These are phyloP conservation scores for Apodospora peruviana DNA, from an alignment of 495 filamentous ascomycete genomes.

Conservation along the genomic window DNA sequence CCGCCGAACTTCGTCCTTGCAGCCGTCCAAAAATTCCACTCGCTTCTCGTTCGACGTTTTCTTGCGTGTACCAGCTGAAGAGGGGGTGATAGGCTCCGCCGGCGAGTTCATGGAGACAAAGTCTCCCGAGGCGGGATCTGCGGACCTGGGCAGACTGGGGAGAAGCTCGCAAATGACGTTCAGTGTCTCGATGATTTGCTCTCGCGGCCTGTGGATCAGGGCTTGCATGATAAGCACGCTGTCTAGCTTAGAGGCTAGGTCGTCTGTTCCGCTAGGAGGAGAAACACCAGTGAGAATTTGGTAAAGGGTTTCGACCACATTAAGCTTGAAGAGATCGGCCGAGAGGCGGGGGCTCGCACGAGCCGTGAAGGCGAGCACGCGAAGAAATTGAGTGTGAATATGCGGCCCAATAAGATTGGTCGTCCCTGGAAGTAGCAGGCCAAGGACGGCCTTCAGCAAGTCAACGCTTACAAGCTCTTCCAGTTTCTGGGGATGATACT, in stretches of 20 bases:
- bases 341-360: constrained; percentile 83
- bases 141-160: constrained; percentile 54
- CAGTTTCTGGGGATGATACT: constrained; percentile 74
- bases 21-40: constrained; percentile 67
- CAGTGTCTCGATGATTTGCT: constrained; percentile 94
- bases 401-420: constrained; percentile 93
- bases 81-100: constrained; percentile 29
- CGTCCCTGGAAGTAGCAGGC: constrained; percentile 85
- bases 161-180: constrained; percentile 97
- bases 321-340: constrained; percentile 89
- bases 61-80: constrained; percentile 35
- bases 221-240: constrained; percentile 99
- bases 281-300: constrained; percentile 97
- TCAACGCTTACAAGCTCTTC: constrained; percentile 87
- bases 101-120: constrained; percentile 38
- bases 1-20: constrained; percentile 78
- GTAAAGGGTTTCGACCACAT: constrained; percentile 95
- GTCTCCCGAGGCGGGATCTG: constrained; percentile 48
- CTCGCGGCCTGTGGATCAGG: constrained; percentile 90
- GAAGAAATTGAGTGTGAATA: constrained; percentile 95
- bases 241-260: constrained; percentile 85
- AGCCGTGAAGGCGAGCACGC: constrained; percentile 81
- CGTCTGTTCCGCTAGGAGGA: constrained; percentile 72
- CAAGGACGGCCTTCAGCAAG: constrained; percentile 80
- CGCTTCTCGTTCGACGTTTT: constrained; percentile 72